Conservation (phyloP, 1,284 basidiomycete species). For the Puccinia horiana region DNA sequence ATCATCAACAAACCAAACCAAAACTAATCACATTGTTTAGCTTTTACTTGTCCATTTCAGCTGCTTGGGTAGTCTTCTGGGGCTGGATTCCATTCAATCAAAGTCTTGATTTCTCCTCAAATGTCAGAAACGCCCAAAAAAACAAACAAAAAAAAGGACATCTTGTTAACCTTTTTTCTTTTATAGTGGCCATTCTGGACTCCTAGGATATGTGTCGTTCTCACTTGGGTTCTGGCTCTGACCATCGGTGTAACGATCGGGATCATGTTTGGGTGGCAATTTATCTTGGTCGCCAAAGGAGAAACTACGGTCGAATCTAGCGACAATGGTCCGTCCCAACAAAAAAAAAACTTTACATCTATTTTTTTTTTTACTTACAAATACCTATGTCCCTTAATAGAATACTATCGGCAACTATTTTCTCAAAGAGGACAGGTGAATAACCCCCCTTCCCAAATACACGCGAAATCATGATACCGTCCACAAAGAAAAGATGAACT, state of each 20-base stretch:
- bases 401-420: slow-evolving; percentile 18
- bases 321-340: slow-evolving; percentile 66
- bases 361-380: not conserved
- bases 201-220: slow-evolving; percentile 14
- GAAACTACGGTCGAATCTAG: slow-evolving; percentile 90
- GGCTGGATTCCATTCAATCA: slow-evolving; percentile 51
- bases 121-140: not conserved
- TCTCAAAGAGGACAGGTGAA: slow-evolving; percentile 16
- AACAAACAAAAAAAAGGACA: not conserved
- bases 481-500: not conserved
- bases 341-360: not conserved
- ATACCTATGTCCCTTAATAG: not conserved
- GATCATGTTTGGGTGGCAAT: slow-evolving; percentile 77
- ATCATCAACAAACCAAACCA: not conserved
- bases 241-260: slow-evolving; percentile 72
- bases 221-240: slow-evolving; percentile 41
- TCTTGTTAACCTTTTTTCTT: not conserved
- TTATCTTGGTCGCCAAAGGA: slow-evolving; percentile 72
- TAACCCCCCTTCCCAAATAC: not conserved
- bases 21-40: not conserved
- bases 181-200: slow-evolving; percentile 33
- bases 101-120: slow-evolving; percentile 15
- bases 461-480: no score
- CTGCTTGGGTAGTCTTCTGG: slow-evolving; percentile 50
- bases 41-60: slow-evolving; percentile 53